Conservation (phyloP, 768 basidiomycete genomes). For the Kwoniella mangroviensis region DNA sequence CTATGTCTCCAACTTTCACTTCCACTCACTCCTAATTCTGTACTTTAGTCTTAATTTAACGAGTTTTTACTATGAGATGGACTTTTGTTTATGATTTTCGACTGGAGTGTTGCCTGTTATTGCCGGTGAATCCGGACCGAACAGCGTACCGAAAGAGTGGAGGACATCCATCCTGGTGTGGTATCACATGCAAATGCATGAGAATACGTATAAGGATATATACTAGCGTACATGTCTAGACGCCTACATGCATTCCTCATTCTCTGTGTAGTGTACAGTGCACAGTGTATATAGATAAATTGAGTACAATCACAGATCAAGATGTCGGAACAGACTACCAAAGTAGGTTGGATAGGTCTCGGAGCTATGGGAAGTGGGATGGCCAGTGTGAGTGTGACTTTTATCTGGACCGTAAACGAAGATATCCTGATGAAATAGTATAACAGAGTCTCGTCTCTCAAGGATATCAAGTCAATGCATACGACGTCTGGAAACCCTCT, state of each 20-base stretch:
- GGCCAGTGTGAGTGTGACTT: constrained; percentile 38
- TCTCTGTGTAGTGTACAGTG: no score
- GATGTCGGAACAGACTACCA: constrained; percentile 14
- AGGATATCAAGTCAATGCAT: constrained; percentile 47
- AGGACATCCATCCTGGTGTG: constrained; percentile 1
- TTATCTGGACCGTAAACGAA: not conserved
- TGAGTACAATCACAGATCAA: not conserved
- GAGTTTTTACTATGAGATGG: not conserved
- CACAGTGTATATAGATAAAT: no score
- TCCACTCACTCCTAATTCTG: not conserved
- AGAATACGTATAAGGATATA: no score
- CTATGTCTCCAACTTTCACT: no score
- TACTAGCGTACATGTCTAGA: no score
- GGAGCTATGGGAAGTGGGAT: constrained; percentile 53
- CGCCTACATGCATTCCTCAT: no score
- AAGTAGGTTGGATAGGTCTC: constrained; percentile 48
- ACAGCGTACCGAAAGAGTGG: not conserved
- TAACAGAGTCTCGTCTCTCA: constrained; percentile 37
- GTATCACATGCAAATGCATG: no score
- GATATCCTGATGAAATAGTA: no score
- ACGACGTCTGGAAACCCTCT: constrained; percentile 53
- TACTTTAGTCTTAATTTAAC: not conserved
- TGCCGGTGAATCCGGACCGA: constrained; percentile 20
- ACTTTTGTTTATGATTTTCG: not conserved
- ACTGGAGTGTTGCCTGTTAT: not conserved